Base-by-base conservation (phyloP, 2,329 filamentous ascomycete genomes). In the Knoxdaviesia capensis region DNA sequence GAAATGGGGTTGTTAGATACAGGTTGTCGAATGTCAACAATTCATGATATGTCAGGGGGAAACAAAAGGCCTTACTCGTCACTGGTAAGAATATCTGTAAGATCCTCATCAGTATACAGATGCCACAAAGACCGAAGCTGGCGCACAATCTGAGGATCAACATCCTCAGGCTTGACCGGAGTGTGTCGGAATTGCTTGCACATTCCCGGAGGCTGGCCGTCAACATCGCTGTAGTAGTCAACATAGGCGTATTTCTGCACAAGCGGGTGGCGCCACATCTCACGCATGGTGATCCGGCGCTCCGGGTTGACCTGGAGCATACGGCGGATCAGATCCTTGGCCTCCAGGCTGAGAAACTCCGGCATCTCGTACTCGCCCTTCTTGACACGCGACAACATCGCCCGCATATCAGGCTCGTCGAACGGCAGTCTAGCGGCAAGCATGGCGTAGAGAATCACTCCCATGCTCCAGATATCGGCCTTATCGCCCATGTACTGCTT, bases 381-480 rank as follows among this genome's bases (percentile, higher is more conserved):
- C 48, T 69, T 69, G 10, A 77, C 74, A 50, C 69, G 69, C 30
- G 57, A 54, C 49, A 86, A 71, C 49, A 90, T 71, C 34, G 66
- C 59, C 7, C 66, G 63, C 43, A 83, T 59, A 50, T 81, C 65
- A 10, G 69, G 63, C 39, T 77, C 71, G 48, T 86, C 78, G 50
- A 94, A 98, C 0, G 90, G 90, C 2, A 94, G 72, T 30, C 72
- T 75, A 1, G 84, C 86, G 29, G 81, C 80, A 28, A 98, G 67
- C 62, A 93, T 77, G 7, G 86, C 87, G 55, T 81, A 98, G 1
- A 98, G 63, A 43, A 93, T 87, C 39, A 93, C 80, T 1, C 86
- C 86, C 57, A 86, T 76, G 55, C 87, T 94, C 90, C 90, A 98
- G 39, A 94, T 81, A 53, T 98, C 90, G 6, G 85, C 84, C 53